Percentiles rank a stretch among this genome's conserved stretches.
phyloP scores from a whole-genome alignment of 1,284 basidiomycete genomes.

The Agaricales sp. region DNA sequence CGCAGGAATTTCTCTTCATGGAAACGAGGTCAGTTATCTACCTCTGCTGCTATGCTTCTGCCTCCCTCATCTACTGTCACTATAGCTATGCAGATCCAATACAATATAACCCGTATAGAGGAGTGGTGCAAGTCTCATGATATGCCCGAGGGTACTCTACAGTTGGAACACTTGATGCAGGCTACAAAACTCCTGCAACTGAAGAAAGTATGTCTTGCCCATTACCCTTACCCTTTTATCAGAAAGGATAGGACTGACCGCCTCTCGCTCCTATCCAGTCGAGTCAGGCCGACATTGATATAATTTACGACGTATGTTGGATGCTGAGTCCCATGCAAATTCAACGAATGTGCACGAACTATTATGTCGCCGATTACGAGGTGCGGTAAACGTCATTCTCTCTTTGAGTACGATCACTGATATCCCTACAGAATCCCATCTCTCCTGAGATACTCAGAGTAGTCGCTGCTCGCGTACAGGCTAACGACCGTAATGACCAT shows the following conservation, averaged over 20 bases:
- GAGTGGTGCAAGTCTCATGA: slow-evolving; percentile 97
- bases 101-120: slow-evolving; percentile 97
- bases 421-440: slow-evolving; percentile 69
- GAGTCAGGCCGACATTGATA: slow-evolving; percentile 90
- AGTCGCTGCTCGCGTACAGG: slow-evolving; percentile 89
- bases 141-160: slow-evolving; percentile 97
- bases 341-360: slow-evolving; percentile 96
- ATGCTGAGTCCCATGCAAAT: slow-evolving; percentile 99
- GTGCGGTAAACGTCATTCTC: slow-evolving; percentile 27
- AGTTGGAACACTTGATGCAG: slow-evolving; percentile 98
- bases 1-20: slow-evolving; percentile 98
- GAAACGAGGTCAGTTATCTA: slow-evolving; percentile 77
- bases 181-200: slow-evolving; percentile 97
- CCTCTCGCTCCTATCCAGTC: slow-evolving; percentile 37
- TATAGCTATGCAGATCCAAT: slow-evolving; percentile 97
- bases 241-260: slow-evolving; percentile 7
- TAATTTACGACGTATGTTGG: slow-evolving; percentile 99
- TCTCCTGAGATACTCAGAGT: slow-evolving; percentile 93
- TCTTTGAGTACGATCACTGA: slow-evolving; percentile 9
- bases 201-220: slow-evolving; percentile 75
- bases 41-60: slow-evolving; percentile 1
- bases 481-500: slow-evolving; percentile 93
- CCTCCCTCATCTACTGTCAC: not conserved
- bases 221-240: not conserved
- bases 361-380: slow-evolving; percentile 98